phyloP scores from a whole-genome alignment of 2,329 filamentous ascomycete species.

The Venturia asperata region DNA sequence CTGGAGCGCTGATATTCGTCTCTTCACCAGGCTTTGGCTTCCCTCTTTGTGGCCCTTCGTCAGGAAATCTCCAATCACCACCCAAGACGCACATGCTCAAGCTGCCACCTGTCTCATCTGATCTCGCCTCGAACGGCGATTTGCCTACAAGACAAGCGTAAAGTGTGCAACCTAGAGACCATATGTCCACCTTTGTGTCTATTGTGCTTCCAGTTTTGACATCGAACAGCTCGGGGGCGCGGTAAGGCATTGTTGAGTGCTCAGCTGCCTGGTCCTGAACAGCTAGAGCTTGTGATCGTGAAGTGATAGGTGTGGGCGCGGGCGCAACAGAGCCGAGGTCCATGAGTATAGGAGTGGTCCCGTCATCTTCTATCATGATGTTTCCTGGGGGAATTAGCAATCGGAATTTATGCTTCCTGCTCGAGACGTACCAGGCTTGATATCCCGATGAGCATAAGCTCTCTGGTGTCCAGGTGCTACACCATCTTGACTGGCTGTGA shows the following conservation, averaged over 20 bases:
- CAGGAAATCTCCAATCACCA: conserved; percentile 94
- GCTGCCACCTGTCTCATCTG: conserved; percentile 91
- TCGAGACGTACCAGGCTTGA: conserved; percentile 72
- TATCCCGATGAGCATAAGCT: conserved; percentile 90
- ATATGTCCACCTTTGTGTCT: conserved; percentile 96
- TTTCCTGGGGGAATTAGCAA: conserved; percentile 51
- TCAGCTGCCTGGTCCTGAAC: conserved; percentile 93
- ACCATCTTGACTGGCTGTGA: conserved; percentile 59
- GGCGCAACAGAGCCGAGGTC: conserved; percentile 87
- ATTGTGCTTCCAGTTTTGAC: conserved; percentile 88
- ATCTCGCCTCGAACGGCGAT: conserved; percentile 90
- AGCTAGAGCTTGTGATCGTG: conserved; percentile 79
- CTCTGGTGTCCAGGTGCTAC: conserved; percentile 60
- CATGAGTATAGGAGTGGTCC: conserved; percentile 87
- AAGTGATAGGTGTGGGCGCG: conserved; percentile 82
- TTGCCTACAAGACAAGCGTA: conserved; percentile 96
- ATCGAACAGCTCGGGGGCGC: conserved; percentile 94
- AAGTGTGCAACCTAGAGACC: conserved; percentile 94
- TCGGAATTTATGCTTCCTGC: background rate
- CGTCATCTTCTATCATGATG: conserved; percentile 96
- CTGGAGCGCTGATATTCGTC: conserved; percentile 62
- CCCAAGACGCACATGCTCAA: conserved; percentile 86
- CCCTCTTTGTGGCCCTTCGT: conserved; percentile 59
- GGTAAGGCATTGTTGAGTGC: conserved; percentile 97
- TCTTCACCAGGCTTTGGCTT: conserved; percentile 48